These are phyloP conservation scores for Litsea cubeba DNA, from an alignment of 164 flowering plant genomes.

Conservation along the genomic window DNA sequence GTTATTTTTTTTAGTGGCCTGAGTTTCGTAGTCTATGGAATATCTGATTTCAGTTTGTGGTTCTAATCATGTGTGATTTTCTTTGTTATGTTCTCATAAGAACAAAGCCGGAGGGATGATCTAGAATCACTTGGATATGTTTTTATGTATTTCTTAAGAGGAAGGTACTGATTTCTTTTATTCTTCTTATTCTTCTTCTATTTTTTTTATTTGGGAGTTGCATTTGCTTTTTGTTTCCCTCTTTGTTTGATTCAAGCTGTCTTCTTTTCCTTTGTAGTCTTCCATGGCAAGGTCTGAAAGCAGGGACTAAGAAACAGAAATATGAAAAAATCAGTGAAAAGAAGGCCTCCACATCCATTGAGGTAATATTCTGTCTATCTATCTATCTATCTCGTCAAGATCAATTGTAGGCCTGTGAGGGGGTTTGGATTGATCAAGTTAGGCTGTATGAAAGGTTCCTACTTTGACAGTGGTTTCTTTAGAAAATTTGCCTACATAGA, in stretches of 20 bases:
- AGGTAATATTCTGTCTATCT: slow-evolving; percentile 31
- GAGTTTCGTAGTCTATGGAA: neutral
- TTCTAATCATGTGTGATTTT: slow-evolving; percentile 6
- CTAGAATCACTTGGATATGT: slow-evolving; percentile 92
- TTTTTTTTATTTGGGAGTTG: neutral
- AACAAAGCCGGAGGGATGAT: slow-evolving; percentile 95
- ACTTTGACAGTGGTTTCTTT: too few relatives aligned
- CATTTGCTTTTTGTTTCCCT: neutral
- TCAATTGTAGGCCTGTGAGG: too few relatives aligned
- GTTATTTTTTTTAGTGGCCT: neutral
- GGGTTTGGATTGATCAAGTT: too few relatives aligned
- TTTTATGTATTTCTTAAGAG: slow-evolving; percentile 83
- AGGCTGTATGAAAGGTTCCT: too few relatives aligned
- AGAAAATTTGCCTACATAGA: too few relatives aligned
- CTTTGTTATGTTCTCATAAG: slow-evolving; percentile 24
- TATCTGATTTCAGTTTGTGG: neutral
- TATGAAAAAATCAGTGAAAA: slow-evolving; percentile 91
- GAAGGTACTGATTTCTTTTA: slow-evolving; percentile 46
- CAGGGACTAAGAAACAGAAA: slow-evolving; percentile 89
- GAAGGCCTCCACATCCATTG: slow-evolving; percentile 87
- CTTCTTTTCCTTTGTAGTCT: slow-evolving; percentile 37
- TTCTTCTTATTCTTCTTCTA: neutral
- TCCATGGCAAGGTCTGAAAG: slow-evolving; percentile 96
- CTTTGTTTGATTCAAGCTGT: neutral
- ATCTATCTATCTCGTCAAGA: too few relatives aligned